Evolutionary conservation across 306 rosid species (phyloP).

Genomic region (Prinsepia uniflora): DNA sequence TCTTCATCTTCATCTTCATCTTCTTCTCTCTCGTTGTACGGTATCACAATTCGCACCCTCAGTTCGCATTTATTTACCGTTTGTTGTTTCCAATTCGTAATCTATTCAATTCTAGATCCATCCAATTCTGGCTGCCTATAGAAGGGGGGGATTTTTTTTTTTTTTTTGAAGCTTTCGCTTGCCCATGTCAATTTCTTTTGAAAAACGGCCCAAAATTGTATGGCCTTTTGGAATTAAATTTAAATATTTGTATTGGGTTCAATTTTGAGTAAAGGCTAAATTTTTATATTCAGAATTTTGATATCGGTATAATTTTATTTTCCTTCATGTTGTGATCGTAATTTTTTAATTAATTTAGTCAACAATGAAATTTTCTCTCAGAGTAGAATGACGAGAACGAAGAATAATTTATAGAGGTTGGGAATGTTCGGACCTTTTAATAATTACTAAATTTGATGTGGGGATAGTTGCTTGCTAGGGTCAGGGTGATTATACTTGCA

Average conservation of each 20-base stretch:
- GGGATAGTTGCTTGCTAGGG: background rate
- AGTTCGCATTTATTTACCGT: background rate
- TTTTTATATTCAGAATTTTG: background rate
- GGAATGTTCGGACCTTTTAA: background rate
- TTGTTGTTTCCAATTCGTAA: background rate
- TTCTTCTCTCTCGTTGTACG: background rate
- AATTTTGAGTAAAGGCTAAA: background rate
- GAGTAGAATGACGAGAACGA: background rate
- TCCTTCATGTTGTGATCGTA: background rate
- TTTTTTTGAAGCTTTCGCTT: background rate
- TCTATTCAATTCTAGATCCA: constrained; percentile 6
- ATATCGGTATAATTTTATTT: background rate
- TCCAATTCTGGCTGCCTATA: background rate
- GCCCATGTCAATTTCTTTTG: background rate
- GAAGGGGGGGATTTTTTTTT: too few species aligned
- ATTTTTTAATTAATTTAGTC: background rate
- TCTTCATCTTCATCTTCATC: background rate
- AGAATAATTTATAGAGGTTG: background rate
- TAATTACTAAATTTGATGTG: background rate
- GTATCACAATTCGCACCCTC: background rate
- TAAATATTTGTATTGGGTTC: constrained; percentile 1
- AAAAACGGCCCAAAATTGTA: background rate
- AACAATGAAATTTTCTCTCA: background rate
- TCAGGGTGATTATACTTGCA: background rate
- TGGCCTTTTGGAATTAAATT: background rate